Evolutionary conservation across 805 yeast species (phyloP), one percentile per base, ranked within the genome.

Genomic region (Tetrapisispora nanseiensis): DNA sequence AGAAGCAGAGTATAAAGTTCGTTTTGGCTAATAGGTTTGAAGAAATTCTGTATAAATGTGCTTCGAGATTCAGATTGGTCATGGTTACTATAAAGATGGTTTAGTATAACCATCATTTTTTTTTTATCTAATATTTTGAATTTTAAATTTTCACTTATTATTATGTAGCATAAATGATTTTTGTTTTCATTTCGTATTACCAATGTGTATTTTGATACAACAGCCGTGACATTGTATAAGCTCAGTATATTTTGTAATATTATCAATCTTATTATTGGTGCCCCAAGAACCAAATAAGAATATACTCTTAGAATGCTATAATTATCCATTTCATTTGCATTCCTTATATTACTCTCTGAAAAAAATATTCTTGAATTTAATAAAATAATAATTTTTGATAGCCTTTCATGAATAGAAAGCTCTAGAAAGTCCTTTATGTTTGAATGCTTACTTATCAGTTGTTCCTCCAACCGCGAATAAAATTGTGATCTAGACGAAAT

Each of bases 251-350:
- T 39, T 34, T 59, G 61, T 15, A 59, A 40, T 12, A 59, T 56
- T 5, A 53, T 45, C 6, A 56, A 44, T 4, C 51, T 32, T 2
- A 54, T 22, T 7, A 56, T 37, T 8, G 54, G 51, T 27, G 49
- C 48, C 3, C 62, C 61, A 18, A 37, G 45, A 3, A 46, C 37
- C 26, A 56, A 59, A 6, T 55, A 50, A 1, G 60, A 47, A 40
- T 56, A 59, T 2, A 59, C 44, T 35, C 62, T 42, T 13, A 54
- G 35, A 15, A 59, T 32, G 44, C 55, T 48, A 30, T 50, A 48
- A 38, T 55, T 55, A 28, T 59, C 61, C 3, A 45, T 20, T 15
- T 15, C 7, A 18, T 18, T 18, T 18, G 34, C n/a, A n/a, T n/a
- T n/a, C n/a, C n/a, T n/a, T n/a, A n/a, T n/a, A n/a, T n/a, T n/a